phyloP scores from a whole-genome alignment of 1,284 basidiomycete species.

The Cutaneotrichosporon cutaneum region DNA sequence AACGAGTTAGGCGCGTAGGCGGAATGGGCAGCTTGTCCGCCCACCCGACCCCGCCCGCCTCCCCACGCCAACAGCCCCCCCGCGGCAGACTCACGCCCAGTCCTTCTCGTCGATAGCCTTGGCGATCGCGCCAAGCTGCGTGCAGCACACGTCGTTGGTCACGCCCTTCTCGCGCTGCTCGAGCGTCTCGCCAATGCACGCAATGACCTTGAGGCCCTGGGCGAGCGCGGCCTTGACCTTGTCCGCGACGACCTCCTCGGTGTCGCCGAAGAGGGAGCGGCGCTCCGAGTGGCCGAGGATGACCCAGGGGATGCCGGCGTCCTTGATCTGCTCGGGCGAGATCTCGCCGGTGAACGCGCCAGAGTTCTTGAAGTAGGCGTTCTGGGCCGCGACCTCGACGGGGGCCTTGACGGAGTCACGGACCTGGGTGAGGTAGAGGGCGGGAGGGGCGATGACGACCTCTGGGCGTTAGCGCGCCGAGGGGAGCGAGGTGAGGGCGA shows the following conservation, averaged over 20 bases:
- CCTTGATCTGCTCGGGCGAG: slow-evolving; percentile 78
- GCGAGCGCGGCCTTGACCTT: slow-evolving; percentile 71
- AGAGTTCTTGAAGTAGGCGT: slow-evolving; percentile 77
- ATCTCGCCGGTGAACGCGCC: slow-evolving; percentile 97
- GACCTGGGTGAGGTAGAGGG: slow-evolving; percentile 75
- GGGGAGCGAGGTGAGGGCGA: too few species aligned
- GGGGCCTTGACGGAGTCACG: slow-evolving; percentile 62
- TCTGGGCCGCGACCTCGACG: slow-evolving; percentile 83
- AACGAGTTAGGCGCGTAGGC: neutral
- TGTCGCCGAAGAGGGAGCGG: slow-evolving; percentile 86
- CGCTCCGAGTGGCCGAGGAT: slow-evolving; percentile 98
- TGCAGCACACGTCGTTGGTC: slow-evolving; percentile 77
- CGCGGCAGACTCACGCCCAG: slow-evolving; percentile 66
- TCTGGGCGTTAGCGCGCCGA: slow-evolving; percentile 57
- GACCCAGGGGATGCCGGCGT: slow-evolving; percentile 85
- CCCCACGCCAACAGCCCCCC: neutral
- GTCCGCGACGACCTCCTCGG: slow-evolving; percentile 74
- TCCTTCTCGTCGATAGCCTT: slow-evolving; percentile 62
- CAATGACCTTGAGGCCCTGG: slow-evolving; percentile 77
- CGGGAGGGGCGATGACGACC: slow-evolving; percentile 87
- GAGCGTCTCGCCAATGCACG: slow-evolving; percentile 94
- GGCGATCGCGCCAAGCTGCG: slow-evolving; percentile 78
- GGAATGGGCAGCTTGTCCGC: neutral
- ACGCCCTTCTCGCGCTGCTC: slow-evolving; percentile 77
- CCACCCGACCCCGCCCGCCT: neutral